These are phyloP conservation scores for Striga hermonthica DNA, from an alignment of 305 asterid species.

Conservation along the genomic window DNA sequence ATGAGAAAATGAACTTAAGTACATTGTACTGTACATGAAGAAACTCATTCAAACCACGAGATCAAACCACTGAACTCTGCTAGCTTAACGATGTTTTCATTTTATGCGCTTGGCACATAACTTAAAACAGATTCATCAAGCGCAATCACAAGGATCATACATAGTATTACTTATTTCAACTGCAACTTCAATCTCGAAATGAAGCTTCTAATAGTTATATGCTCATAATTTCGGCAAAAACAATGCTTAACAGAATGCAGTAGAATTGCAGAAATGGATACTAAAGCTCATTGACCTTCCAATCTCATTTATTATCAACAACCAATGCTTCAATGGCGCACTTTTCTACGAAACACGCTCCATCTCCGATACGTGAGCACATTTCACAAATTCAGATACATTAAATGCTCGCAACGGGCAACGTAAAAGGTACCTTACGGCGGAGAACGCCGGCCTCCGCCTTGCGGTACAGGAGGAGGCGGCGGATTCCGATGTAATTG, in stretches of 20 bases:
- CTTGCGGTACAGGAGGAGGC: conserved; percentile 77
- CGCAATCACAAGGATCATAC: conserved; percentile 11
- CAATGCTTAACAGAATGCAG: background rate
- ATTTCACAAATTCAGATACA: conserved; percentile 7
- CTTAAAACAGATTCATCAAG: conserved; percentile 12
- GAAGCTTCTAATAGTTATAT: background rate
- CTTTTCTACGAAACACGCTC: conserved; percentile 22
- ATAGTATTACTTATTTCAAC: conserved; percentile 6
- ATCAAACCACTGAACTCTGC: conserved; percentile 7
- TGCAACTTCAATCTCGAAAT: conserved; percentile 14
- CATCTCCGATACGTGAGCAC: conserved; percentile 13
- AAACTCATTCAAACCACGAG: conserved; percentile 17
- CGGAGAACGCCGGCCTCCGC: conserved; percentile 67
- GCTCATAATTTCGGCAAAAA: background rate
- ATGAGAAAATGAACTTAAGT: conserved; percentile 23
- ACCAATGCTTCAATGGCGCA: conserved; percentile 17
- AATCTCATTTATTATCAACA: background rate
- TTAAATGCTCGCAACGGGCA: background rate
- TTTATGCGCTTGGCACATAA: conserved; percentile 3
- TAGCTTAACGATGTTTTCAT: background rate
- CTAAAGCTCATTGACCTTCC: background rate
- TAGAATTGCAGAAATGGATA: background rate
- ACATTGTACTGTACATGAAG: conserved; percentile 6
- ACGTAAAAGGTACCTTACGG: conserved; percentile 58
- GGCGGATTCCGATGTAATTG: conserved; percentile 80